These are phyloP conservation scores for Sarcodon sp. DNA, from an alignment of 768 basidiomycete species.

Conservation along the genomic window DNA sequence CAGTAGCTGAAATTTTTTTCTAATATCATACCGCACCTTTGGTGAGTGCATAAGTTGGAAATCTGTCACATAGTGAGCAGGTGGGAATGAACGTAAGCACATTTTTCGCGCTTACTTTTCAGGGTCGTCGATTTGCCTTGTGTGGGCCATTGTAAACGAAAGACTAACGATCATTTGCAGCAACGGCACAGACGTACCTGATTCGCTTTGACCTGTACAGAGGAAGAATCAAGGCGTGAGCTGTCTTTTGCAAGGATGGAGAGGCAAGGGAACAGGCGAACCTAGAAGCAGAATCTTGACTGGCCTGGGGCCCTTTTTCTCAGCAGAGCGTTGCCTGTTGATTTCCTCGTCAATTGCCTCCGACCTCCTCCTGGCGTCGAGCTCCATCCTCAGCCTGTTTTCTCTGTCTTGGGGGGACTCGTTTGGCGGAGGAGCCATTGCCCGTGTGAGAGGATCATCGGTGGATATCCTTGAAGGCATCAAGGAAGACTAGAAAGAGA, in stretches of 20 bases:
- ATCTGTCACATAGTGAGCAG: conserved; percentile 23
- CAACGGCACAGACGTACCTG: conserved; percentile 10
- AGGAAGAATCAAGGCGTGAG: not conserved
- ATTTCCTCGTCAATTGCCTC: conserved; percentile 30
- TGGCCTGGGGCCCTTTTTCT: conserved; percentile 13
- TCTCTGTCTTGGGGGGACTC: conserved; percentile 36
- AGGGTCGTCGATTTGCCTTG: conserved; percentile 24
- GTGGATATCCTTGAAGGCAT: conserved; percentile 1
- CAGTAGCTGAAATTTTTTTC: not conserved
- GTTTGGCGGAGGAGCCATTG: conserved; percentile 40
- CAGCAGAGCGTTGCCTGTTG: conserved; percentile 14
- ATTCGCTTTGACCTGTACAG: conserved; percentile 18
- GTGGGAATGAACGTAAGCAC: not conserved
- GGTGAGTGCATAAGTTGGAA: conserved; percentile 58
- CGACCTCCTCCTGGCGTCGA: conserved; percentile 43
- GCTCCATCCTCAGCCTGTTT: conserved; percentile 33
- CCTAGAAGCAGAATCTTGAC: conserved; percentile 25
- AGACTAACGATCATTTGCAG: too few species aligned
- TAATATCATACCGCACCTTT: conserved; percentile 12
- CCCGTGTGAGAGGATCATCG: conserved; percentile 43
- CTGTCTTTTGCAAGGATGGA: not conserved
- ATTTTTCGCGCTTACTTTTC: conserved; percentile 16
- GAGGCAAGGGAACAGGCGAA: conserved; percentile 5
- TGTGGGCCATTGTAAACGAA: not conserved
- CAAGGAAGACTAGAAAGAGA: not conserved